These are phyloP conservation scores for Lichenothelia convexa DNA, from an alignment of 495 filamentous ascomycete genomes.

Conservation along the genomic window DNA sequence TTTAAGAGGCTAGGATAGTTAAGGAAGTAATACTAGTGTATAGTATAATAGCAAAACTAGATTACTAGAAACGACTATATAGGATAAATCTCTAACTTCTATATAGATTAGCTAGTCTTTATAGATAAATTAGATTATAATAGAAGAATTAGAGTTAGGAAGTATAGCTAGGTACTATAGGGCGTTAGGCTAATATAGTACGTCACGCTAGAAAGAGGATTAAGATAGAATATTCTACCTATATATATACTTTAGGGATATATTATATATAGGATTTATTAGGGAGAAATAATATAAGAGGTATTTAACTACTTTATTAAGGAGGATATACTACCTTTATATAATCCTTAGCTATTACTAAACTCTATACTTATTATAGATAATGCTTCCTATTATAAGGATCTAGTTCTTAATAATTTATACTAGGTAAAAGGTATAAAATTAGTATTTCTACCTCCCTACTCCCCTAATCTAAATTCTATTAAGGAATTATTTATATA, in stretches of 20 bases:
- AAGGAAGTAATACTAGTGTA: neutral
- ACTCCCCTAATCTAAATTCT: neutral
- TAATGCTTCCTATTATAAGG: neutral
- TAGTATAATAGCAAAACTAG: no score
- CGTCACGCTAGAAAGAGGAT: neutral
- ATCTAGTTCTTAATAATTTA: neutral
- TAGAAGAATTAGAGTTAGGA: neutral
- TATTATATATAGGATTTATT: neutral
- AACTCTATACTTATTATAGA: conserved; percentile 1
- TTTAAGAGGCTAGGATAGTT: neutral
- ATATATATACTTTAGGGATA: neutral
- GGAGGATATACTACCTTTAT: neutral
- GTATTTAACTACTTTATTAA: neutral
- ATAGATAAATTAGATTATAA: conserved; percentile 1
- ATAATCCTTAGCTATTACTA: neutral
- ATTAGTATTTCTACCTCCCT: neutral
- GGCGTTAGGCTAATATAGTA: neutral
- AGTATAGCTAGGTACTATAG: neutral
- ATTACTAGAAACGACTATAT: no score
- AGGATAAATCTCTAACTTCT: neutral
- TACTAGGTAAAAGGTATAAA: neutral
- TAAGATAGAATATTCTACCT: neutral
- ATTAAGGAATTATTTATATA: neutral
- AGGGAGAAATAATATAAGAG: neutral
- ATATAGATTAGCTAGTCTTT: neutral